Conservation (phyloP, 352 stramenopile species). For the Globisporangium nagaii region DNA sequence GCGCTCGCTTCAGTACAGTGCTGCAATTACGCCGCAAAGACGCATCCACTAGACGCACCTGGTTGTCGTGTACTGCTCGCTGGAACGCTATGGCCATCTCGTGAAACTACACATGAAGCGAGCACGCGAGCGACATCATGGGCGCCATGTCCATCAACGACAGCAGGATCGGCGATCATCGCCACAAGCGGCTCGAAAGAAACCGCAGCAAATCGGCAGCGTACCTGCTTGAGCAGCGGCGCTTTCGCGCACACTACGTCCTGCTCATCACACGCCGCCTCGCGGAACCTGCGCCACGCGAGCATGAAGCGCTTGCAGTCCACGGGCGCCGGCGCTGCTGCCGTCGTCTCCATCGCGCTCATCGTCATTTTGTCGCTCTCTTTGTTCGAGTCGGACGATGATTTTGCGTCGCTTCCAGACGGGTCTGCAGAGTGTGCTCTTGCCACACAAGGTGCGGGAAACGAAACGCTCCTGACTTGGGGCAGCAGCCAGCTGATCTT, state of each 20-base stretch:
- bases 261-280: background rate
- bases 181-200: no score
- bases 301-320: constrained; percentile 56
- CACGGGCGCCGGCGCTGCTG: constrained; percentile 5
- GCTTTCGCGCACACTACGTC: background rate
- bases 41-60: background rate
- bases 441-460: background rate
- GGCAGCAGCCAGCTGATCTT: constrained; percentile 8
- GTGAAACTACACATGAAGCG: constrained; percentile 4
- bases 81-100: constrained; percentile 6
- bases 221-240: constrained; percentile 5
- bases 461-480: background rate
- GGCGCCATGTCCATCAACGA: background rate
- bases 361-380: background rate
- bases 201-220: background rate
- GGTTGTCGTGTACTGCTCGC: background rate
- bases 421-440: no score
- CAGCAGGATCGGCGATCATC: background rate
- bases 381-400: no score
- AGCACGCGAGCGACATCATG: background rate
- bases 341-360: constrained; percentile 6
- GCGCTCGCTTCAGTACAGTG: background rate
- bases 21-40: no score
- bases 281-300: constrained; percentile 45
- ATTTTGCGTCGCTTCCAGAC: no score